phyloP scores from a whole-genome alignment of 345 rosid species.

The Gynandropsis gynandra region DNA sequence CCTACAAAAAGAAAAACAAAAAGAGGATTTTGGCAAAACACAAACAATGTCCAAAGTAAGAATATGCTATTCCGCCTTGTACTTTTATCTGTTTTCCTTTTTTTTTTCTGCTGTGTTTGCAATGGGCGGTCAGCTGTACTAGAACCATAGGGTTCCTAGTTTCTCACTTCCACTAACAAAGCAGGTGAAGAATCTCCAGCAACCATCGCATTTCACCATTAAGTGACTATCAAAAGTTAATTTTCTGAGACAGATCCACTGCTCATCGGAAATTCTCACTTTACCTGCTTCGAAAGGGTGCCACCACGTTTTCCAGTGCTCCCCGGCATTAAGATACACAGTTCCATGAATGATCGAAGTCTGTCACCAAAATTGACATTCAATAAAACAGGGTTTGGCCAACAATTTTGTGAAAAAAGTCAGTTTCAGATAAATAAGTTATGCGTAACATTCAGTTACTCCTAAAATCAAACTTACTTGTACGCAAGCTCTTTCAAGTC shows the following conservation, averaged over 20 bases:
- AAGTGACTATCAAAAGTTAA: conserved; percentile 9
- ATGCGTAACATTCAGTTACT: too few relatives aligned
- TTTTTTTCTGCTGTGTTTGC: too few relatives aligned
- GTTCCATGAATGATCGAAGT: conserved; percentile 82
- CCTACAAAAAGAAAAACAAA: conserved; percentile 33
- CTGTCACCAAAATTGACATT: conserved; percentile 33
- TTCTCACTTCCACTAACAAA: not conserved
- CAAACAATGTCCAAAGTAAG: not conserved
- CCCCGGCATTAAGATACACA: conserved; percentile 83
- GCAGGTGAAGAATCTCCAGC: not conserved
- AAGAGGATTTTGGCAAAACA: conserved; percentile 9
- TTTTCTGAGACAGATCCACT: conserved; percentile 30
- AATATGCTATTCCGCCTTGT: conserved; percentile 1
- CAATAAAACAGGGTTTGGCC: conserved; percentile 3
- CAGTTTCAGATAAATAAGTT: conserved; percentile 4
- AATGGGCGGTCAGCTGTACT: not conserved
- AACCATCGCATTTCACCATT: not conserved
- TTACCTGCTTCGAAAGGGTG: conserved; percentile 30
- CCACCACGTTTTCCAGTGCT: conserved; percentile 47
- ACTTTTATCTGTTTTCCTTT: not conserved
- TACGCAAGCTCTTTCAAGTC: conserved; percentile 80
- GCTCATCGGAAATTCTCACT: not conserved
- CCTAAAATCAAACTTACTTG: conserved; percentile 43
- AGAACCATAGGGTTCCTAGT: not conserved
- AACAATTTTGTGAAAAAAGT: not conserved